Evolutionary conservation across 768 basidiomycete species (phyloP).

Genomic region (Artomyces pyxidatus): DNA sequence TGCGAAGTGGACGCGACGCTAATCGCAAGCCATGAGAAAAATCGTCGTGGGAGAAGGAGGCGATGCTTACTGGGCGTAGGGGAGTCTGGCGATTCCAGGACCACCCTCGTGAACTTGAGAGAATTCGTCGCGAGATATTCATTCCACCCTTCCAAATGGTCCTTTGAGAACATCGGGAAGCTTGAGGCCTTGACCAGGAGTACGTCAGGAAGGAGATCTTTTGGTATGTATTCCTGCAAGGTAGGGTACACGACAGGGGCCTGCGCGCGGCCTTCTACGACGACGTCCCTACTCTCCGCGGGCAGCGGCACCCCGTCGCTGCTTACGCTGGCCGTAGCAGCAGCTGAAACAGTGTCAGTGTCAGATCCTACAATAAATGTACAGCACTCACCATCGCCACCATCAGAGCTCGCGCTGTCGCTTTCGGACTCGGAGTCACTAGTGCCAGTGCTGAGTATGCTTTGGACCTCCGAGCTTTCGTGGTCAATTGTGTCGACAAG

Average conservation of each 20-base stretch:
- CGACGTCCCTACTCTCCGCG: too few relatives aligned
- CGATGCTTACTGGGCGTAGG: too few relatives aligned
- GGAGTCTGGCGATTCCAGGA: too few relatives aligned
- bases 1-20: neutral
- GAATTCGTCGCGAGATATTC: neutral
- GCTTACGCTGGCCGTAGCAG: too few relatives aligned
- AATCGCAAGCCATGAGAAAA: neutral
- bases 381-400: neutral
- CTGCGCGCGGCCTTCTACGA: neutral
- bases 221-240: neutral
- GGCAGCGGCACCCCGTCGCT: too few relatives aligned
- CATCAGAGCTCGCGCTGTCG: neutral
- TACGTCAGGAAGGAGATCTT: conserved; percentile 1
- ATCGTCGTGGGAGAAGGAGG: neutral
- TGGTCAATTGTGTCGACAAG: too few relatives aligned
- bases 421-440: too few relatives aligned
- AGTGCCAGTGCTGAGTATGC: too few relatives aligned
- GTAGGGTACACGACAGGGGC: neutral
- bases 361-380: too few relatives aligned
- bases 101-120: neutral
- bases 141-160: neutral
- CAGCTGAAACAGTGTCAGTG: too few relatives aligned
- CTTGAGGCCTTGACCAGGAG: neutral
- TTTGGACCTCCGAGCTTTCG: too few relatives aligned
- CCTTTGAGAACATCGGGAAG: neutral